Evolutionary conservation across 2,329 filamentous ascomycete genomes (phyloP).

Genomic region (Nemania sp.): DNA sequence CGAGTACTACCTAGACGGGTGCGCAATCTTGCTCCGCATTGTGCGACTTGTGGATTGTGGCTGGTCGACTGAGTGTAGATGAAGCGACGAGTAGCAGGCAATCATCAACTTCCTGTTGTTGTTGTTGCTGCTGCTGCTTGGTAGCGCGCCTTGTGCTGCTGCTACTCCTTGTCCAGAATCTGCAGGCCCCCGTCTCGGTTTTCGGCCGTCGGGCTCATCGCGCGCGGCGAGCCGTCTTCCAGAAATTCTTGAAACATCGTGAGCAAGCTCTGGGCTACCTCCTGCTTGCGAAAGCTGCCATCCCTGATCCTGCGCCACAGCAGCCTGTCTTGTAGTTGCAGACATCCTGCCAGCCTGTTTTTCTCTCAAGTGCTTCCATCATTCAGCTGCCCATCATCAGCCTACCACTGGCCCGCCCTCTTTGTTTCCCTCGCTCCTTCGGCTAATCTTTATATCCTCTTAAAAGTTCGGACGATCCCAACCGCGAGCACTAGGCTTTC

Average conservation of each 20-base stretch:
- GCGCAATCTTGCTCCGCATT: constrained; percentile 12
- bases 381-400: background rate
- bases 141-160: background rate
- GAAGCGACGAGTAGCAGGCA: no score
- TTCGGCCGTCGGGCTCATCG: constrained; percentile 20
- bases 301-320: background rate
- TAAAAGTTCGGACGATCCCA: constrained; percentile 24
- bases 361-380: background rate
- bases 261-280: constrained; percentile 18
- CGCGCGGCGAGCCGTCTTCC: constrained; percentile 24
- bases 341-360: constrained; percentile 22
- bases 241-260: constrained; percentile 19
- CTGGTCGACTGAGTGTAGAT: no score
- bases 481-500: constrained; percentile 28
- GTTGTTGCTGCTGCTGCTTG: no score
- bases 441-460: constrained; percentile 32
- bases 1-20: constrained; percentile 5
- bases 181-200: background rate
- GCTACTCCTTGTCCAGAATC: background rate
- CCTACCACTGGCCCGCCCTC: constrained; percentile 17
- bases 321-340: constrained; percentile 20
- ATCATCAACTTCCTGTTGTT: no score
- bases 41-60: constrained; percentile 9
- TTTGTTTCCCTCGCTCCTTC: constrained; percentile 30
- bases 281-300: constrained; percentile 13